Conservation (phyloP, 306 rosid genomes). For the Dalbergia cultrata region DNA sequence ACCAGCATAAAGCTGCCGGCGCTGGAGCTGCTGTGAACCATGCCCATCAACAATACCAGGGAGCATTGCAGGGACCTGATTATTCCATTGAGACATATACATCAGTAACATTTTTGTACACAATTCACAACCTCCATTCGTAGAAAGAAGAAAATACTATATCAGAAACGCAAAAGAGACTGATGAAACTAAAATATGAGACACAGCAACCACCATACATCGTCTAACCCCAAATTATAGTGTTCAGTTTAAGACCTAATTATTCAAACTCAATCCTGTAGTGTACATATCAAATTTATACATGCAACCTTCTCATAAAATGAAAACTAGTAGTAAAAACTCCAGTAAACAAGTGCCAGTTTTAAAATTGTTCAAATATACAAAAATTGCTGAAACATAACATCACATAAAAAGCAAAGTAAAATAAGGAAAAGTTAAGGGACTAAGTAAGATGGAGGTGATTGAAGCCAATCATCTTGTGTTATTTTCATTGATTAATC, state of each 20-base stretch:
- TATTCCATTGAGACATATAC: slow-evolving; percentile 30
- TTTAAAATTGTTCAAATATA: slow-evolving; percentile 5
- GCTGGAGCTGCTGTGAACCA: slow-evolving; percentile 77
- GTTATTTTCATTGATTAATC: slow-evolving; percentile 9
- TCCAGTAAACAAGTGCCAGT: neutral
- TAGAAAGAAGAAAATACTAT: slow-evolving; percentile 7
- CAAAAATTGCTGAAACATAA: neutral
- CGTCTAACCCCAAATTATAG: neutral
- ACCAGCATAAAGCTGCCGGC: slow-evolving; percentile 85
- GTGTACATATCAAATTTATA: no score
- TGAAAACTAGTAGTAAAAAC: slow-evolving; percentile 13
- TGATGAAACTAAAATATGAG: neutral
- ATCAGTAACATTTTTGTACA: neutral
- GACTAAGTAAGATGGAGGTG: neutral
- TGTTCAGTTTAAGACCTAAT: neutral
- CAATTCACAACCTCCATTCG: neutral
- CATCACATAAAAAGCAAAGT: neutral
- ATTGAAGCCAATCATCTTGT: slow-evolving; percentile 4
- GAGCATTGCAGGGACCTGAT: slow-evolving; percentile 71
- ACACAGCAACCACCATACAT: neutral
- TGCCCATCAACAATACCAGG: slow-evolving; percentile 92
- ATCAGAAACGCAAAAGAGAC: slow-evolving; percentile 4
- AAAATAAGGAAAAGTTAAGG: neutral
- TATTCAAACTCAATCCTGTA: neutral
- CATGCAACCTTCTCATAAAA: neutral